Evolutionary conservation across 176 grass and related monocot species (phyloP), one percentile per base, ranked within the genome.

Genomic region (Eleusine coracana): DNA sequence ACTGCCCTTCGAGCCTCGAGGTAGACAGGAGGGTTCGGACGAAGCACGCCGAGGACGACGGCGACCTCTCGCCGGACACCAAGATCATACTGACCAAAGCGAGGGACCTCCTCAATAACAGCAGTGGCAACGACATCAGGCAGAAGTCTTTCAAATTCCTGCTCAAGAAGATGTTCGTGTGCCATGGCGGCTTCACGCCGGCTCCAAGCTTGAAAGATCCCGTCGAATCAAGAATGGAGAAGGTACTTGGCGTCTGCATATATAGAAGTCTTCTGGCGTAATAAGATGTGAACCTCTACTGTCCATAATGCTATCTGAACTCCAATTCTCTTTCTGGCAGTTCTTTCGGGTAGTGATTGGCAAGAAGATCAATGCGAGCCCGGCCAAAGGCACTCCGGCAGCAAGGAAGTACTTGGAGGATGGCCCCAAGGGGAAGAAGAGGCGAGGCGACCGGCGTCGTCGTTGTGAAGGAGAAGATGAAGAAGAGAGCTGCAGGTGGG

Each of bases 1-100:
- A 98, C 63, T 98, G 90, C 68, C 92, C 95, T 11, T 98, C 95
- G 8, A 95, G 90, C 89, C 92, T 94, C 18, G 92, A 98, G 87
- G 88, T 95, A 13, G 90, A 95, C 52, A 85, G 90, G 84, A 84
- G 63, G 56, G 51, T 51, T 3, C 69, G 39, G 7, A 65, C 4
- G 25, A 34, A 62, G 25, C 18, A 39, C 21, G 54, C 27, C 1
- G 79, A 80, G 25, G 36, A 45, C 10, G 49, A 45, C 42, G 85
- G 87, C 27, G 73, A 92, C 66, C 83, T 98, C 65, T 98, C 95
- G 4, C 95, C 90, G 11, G 84, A 88, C 45, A 98, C 92, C 69
- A 93, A 91, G 92, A 91, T 95, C 88, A 91, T 98, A 58, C 77
- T 95, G 54, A 86, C 74, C 82, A 95, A 86, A 80, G 88, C 92